Evolutionary conservation across 768 basidiomycete species (phyloP).

Genomic region (Amanita phalloides): DNA sequence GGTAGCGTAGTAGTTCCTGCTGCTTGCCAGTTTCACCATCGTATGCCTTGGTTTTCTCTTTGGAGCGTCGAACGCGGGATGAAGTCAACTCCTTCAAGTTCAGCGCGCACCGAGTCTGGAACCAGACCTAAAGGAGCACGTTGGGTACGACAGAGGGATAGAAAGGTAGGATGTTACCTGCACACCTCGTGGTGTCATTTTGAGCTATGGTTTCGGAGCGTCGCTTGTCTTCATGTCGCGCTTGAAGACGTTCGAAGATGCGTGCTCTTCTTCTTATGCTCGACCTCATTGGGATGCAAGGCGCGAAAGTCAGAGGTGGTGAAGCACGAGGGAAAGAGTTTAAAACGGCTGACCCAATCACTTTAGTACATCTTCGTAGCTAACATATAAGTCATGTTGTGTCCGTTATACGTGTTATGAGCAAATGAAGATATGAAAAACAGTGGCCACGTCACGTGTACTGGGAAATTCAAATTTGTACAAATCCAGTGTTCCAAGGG

Average conservation of each 20-base stretch:
- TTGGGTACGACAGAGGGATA: not conserved
- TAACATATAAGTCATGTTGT: conserved; percentile 5
- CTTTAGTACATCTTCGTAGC: conserved; percentile 2
- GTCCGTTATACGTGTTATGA: conserved; percentile 4
- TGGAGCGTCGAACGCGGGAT: conserved; percentile 46
- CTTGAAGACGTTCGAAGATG: conserved; percentile 87
- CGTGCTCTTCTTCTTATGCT: conserved; percentile 80
- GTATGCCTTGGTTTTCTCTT: conserved; percentile 60
- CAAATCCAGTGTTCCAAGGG: conserved; percentile 8
- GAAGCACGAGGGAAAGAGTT: conserved; percentile 22
- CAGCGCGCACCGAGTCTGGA: conserved; percentile 63
- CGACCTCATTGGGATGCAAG: conserved; percentile 90
- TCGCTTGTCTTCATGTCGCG: conserved; percentile 85
- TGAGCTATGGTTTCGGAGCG: conserved; percentile 72
- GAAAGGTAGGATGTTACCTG: conserved; percentile 49
- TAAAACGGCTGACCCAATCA: conserved; percentile 11
- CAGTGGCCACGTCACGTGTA: not conserved
- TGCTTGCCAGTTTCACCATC: conserved; percentile 23
- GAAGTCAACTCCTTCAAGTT: not conserved
- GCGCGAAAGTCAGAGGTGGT: conserved; percentile 67
- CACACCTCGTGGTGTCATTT: conserved; percentile 88
- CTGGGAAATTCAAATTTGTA: conserved; percentile 1
- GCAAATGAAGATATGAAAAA: conserved; percentile 1
- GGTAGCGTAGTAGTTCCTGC: conserved; percentile 7
- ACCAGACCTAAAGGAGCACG: conserved; percentile 63